Evolutionary conservation across 805 yeast species (phyloP).

Genomic region (Tetrapisispora arboricola): DNA sequence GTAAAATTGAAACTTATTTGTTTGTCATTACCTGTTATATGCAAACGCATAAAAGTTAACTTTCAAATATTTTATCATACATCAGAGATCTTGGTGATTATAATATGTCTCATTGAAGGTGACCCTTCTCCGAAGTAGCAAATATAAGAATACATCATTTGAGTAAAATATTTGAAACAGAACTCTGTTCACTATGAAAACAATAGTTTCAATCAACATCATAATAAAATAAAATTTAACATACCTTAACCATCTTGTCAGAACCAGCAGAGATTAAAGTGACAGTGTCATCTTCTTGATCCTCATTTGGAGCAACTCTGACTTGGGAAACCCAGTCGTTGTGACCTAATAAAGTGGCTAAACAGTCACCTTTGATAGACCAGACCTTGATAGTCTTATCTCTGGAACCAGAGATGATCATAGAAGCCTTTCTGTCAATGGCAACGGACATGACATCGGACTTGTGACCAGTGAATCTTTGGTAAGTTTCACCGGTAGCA

Average conservation of each 20-base stretch:
- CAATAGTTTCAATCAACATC: slow-evolving; percentile 1
- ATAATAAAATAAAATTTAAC: slow-evolving; percentile 32
- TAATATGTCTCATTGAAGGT: slow-evolving; percentile 83
- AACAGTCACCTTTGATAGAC: slow-evolving; percentile 97
- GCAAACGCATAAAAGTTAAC: no score
- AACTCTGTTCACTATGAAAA: neutral
- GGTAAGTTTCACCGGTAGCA: slow-evolving; percentile 84
- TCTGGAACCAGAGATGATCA: slow-evolving; percentile 97
- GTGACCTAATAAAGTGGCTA: slow-evolving; percentile 91
- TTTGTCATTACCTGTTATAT: no score
- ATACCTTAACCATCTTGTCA: slow-evolving; percentile 98
- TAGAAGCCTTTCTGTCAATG: slow-evolving; percentile 92
- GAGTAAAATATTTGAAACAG: slow-evolving; percentile 6
- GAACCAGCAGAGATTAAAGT: slow-evolving; percentile 95
- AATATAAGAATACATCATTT: slow-evolving; percentile 79
- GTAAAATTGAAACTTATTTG: no score
- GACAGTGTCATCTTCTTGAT: slow-evolving; percentile 42
- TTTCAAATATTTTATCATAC: slow-evolving; percentile 32
- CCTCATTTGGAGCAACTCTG: slow-evolving; percentile 76
- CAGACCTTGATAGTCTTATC: slow-evolving; percentile 98
- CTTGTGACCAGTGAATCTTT: slow-evolving; percentile 96
- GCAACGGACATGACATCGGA: slow-evolving; percentile 97
- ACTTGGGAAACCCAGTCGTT: slow-evolving; percentile 98
- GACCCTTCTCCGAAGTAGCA: slow-evolving; percentile 95
- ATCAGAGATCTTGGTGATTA: slow-evolving; percentile 99